Percentiles rank a stretch among this genome's conserved stretches.
These are phyloP conservation scores for Larix kaempferi DNA, from an alignment of 75 land plant species.

Conservation along the genomic window DNA sequence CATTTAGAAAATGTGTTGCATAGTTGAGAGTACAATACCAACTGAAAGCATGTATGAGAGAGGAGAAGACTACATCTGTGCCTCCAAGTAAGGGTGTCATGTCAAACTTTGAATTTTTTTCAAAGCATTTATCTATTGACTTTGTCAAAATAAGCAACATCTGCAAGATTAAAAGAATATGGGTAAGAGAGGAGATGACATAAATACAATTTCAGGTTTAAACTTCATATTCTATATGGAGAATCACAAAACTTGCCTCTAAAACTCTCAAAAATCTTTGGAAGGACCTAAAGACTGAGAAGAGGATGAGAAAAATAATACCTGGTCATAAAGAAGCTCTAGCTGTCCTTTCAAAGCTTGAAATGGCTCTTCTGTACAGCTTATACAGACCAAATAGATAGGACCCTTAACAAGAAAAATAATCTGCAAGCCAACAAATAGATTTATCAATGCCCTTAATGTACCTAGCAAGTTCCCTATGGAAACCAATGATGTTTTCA, in stretches of 20 bases:
- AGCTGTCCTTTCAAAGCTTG: slow-evolving; percentile 77
- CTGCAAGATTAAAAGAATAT: slow-evolving; percentile 47
- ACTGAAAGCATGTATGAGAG: slow-evolving; percentile 88
- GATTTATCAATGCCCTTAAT: neutral
- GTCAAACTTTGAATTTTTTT: slow-evolving; percentile 95
- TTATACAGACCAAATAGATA: slow-evolving; percentile 91
- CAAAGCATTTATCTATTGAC: slow-evolving; percentile 89
- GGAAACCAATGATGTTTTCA: neutral
- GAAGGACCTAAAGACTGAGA: neutral
- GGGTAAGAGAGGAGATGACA: neutral
- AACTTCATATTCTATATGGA: neutral
- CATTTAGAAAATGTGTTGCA: neutral
- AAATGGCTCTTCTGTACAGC: slow-evolving; percentile 95
- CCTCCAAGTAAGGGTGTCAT: slow-evolving; percentile 96
- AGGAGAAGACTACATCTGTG: slow-evolving; percentile 89
- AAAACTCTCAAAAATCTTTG: neutral
- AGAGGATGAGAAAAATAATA: slow-evolving; percentile 15
- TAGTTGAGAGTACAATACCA: slow-evolving; percentile 53
- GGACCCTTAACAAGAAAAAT: slow-evolving; percentile 97
- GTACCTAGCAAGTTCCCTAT: neutral
- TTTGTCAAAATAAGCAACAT: slow-evolving; percentile 90
- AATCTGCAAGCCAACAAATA: slow-evolving; percentile 44
- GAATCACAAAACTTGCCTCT: neutral
- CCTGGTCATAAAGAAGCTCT: slow-evolving; percentile 96
- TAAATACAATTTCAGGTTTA: neutral